phyloP scores from a whole-genome alignment of 768 basidiomycete genomes.

The Boletus subparvulus region DNA sequence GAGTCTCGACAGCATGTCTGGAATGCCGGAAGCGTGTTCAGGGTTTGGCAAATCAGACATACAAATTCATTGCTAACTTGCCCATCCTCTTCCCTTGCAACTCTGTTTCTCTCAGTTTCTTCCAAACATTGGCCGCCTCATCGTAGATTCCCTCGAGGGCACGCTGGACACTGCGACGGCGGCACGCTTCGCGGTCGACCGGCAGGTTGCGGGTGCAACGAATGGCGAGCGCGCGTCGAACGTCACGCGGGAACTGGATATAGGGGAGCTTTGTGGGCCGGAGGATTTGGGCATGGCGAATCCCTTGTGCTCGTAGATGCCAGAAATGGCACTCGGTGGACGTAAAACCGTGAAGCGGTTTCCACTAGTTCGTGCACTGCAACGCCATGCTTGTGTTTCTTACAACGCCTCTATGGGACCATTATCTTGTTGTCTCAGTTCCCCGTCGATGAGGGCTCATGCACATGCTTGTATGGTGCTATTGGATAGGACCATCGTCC shows the following conservation, averaged over 20 bases:
- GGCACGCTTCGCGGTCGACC: constrained; percentile 63
- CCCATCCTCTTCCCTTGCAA: neutral
- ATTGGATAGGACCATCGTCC: no score
- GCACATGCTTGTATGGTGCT: no score
- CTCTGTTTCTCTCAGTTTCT: constrained; percentile 59
- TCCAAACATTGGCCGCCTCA: constrained; percentile 76
- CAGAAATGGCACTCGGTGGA: neutral
- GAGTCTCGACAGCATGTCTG: neutral
- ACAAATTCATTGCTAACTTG: neutral
- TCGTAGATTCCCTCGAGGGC: constrained; percentile 69
- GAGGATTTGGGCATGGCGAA: constrained; percentile 32
- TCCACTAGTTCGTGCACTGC: neutral
- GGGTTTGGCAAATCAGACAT: neutral
- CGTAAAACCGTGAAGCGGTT: neutral
- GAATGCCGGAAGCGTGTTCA: neutral
- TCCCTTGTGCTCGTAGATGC: neutral
- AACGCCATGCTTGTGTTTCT: no score
- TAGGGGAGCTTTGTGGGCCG: constrained; percentile 49
- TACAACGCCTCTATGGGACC: no score
- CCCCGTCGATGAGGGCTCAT: no score
- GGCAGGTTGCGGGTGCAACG: constrained; percentile 31
- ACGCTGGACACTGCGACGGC: constrained; percentile 52
- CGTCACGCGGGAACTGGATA: constrained; percentile 40
- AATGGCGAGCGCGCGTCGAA: constrained; percentile 21
- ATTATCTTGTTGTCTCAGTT: no score